Conservation (phyloP, 495 filamentous ascomycete species). For the Corynascus novoguineensis region DNA sequence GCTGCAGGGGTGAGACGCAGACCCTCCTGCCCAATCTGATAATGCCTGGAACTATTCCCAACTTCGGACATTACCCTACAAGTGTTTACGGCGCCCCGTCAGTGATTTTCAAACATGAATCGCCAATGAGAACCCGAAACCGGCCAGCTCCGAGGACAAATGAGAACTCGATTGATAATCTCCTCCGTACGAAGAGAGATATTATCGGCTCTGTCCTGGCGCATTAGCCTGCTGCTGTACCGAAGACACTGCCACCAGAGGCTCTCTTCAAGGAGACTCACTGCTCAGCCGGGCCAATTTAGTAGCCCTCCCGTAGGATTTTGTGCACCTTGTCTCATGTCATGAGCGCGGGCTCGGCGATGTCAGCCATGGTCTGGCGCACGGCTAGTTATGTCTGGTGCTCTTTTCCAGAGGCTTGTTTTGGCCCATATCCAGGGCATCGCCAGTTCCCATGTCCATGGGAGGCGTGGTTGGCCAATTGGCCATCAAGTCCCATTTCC, state of each 20-base stretch:
- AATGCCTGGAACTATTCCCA: too few relatives aligned
- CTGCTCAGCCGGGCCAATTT: not conserved
- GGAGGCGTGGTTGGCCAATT: not conserved
- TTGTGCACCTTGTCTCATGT: constrained; percentile 4
- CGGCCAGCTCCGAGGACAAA: constrained; percentile 4
- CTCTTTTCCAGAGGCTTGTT: not conserved
- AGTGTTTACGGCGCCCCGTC: too few relatives aligned
- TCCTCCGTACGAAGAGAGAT: constrained; percentile 8
- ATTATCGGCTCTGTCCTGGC: not conserved
- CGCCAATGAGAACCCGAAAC: not conserved
- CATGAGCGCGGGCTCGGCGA: constrained; percentile 3
- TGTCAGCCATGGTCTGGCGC: constrained; percentile 5
- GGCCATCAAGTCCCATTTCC: not conserved
- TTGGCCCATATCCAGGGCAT: not conserved
- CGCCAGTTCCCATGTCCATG: not conserved
- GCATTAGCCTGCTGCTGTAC: constrained; percentile 3
- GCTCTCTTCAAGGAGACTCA: constrained; percentile 1
- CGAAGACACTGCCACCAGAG: not conserved
- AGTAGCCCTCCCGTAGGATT: not conserved
- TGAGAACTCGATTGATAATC: constrained; percentile 2
- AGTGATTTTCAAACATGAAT: constrained; percentile 7
- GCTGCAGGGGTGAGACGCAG: too few relatives aligned
- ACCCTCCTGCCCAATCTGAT: too few relatives aligned
- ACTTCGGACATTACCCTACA: too few relatives aligned
- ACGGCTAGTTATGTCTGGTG: not conserved